Evolutionary conservation across 169 alveolate genomes (phyloP).

Genomic region (Babesia sp.): DNA sequence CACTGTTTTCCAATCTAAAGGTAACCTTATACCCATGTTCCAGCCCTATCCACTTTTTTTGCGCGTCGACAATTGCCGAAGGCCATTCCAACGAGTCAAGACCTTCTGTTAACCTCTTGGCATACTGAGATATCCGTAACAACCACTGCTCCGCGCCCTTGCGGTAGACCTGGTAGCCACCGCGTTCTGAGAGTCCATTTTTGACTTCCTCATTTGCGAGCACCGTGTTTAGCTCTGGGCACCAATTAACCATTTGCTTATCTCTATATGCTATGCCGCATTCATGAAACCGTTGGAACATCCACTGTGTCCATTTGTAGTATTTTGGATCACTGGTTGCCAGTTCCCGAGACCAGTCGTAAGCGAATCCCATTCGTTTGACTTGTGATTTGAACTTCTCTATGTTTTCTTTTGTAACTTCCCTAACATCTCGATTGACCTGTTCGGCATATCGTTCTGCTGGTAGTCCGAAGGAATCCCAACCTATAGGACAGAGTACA

Average conservation of each 20-base stretch:
- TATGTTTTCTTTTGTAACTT: constrained; percentile 79
- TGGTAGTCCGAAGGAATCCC: constrained; percentile 93
- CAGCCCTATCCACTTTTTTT: constrained; percentile 88
- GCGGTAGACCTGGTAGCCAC: constrained; percentile 82
- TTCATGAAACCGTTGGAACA: constrained; percentile 78
- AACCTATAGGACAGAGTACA: constrained; percentile 92
- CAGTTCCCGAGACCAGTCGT: constrained; percentile 87
- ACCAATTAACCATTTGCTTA: constrained; percentile 84
- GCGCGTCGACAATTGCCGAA: constrained; percentile 77
- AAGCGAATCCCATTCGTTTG: constrained; percentile 82
- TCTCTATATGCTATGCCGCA: constrained; percentile 83
- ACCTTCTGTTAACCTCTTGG: constrained; percentile 79
- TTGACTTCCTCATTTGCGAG: constrained; percentile 90
- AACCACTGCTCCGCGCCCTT: constrained; percentile 85
- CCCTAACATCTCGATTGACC: constrained; percentile 72
- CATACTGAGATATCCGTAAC: constrained; percentile 83
- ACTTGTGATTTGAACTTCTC: constrained; percentile 81
- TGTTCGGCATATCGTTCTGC: constrained; percentile 89
- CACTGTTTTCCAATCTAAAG: neutral
- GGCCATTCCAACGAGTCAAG: constrained; percentile 84
- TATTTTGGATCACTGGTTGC: constrained; percentile 83
- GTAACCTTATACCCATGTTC: constrained; percentile 69
- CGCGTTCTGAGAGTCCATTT: constrained; percentile 85
- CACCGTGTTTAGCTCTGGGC: constrained; percentile 85
- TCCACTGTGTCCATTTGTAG: constrained; percentile 91